These are phyloP conservation scores for Barnettozyma vustinii DNA, from an alignment of 805 yeast species.

Conservation along the genomic window DNA sequence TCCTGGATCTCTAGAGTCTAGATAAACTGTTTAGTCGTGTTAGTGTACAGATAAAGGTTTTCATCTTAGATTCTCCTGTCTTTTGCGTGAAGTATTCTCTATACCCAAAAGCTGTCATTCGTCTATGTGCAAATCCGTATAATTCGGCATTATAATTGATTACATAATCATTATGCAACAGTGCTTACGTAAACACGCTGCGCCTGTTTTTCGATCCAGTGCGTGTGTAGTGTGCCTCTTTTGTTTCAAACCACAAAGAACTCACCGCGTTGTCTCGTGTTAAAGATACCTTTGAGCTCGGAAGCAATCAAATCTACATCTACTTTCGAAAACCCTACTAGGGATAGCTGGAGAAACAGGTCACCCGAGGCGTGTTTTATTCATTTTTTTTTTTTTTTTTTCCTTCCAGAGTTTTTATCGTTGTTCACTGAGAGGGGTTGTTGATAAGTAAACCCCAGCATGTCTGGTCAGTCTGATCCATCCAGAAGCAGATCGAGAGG, in stretches of 20 bases:
- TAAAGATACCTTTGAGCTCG: not conserved
- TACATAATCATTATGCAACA: not conserved
- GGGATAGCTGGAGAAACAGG: not conserved
- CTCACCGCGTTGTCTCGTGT: not conserved
- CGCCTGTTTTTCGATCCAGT: not conserved
- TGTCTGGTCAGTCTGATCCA: not conserved
- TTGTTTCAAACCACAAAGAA: not conserved
- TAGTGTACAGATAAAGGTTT: not conserved
- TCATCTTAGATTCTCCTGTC: not conserved
- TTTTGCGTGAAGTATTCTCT: no score
- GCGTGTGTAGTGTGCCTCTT: not conserved
- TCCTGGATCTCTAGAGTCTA: not conserved
- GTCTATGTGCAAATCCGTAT: no score
- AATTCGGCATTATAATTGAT: not conserved
- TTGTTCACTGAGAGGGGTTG: not conserved
- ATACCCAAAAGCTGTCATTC: no score
- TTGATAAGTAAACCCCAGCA: not conserved
- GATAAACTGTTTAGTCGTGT: not conserved
- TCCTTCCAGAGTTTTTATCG: not conserved
- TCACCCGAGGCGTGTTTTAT: not conserved
- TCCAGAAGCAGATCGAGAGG: slow-evolving; percentile 48
- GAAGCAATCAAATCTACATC: not conserved
- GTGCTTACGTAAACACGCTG: not conserved
- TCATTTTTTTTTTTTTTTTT: no score
- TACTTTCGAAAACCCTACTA: no score